phyloP scores from a whole-genome alignment of 2,329 filamentous ascomycete genomes.

The Trichoderma semiorbis region DNA sequence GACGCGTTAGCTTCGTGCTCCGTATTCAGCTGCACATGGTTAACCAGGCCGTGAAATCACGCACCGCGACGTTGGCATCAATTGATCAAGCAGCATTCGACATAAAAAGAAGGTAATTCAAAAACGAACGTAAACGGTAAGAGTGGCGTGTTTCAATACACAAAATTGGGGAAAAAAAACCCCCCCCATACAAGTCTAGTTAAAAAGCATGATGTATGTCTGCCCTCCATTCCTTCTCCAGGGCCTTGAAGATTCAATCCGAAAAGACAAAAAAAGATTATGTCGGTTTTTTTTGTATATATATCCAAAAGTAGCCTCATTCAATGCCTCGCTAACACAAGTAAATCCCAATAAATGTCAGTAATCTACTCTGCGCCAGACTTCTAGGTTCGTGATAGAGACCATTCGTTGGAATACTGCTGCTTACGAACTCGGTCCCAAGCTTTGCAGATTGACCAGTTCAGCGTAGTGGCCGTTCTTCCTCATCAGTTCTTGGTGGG shows the following conservation, averaged over 20 bases:
- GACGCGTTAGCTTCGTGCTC: not conserved
- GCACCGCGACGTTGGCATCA: not conserved
- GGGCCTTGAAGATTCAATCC: not conserved
- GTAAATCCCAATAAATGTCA: not conserved
- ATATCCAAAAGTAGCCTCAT: not conserved
- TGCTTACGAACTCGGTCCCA: constrained; percentile 52
- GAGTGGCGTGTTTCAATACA: not conserved
- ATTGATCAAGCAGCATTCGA: not conserved
- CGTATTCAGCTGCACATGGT: not conserved
- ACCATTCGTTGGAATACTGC: not conserved
- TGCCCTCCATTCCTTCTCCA: not conserved
- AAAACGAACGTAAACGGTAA: not conserved
- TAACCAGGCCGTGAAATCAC: not conserved
- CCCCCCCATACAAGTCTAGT: not conserved
- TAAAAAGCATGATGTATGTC: not conserved
- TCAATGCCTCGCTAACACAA: not conserved
- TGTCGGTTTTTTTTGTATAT: not conserved
- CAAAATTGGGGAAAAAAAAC: not conserved
- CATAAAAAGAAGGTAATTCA: not conserved
- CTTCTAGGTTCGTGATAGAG: not conserved
- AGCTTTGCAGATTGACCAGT: constrained; percentile 74
- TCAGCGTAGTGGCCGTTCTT: constrained; percentile 71
- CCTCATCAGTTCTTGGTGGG: constrained; percentile 69
- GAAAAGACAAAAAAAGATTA: not conserved
- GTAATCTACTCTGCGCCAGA: not conserved